These are phyloP conservation scores for Cochlearia excelsa DNA, from an alignment of 345 rosid genomes.

Conservation along the genomic window DNA sequence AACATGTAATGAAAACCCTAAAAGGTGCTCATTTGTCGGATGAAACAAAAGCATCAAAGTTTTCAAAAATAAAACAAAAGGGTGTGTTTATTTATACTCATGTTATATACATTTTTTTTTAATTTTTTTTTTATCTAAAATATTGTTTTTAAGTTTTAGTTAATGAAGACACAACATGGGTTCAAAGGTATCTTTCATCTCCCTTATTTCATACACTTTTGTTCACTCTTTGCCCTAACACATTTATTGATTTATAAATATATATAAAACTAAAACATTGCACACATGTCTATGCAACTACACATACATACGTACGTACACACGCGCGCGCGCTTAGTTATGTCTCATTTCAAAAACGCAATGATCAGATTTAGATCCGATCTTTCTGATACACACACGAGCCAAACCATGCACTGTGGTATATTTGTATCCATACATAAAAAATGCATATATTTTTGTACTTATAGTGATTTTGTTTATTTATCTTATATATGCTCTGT, in stretches of 20 bases:
- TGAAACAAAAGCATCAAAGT: constrained; percentile 44
- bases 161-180: constrained; percentile 22
- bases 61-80: constrained; percentile 38
- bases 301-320: not conserved
- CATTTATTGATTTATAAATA: constrained; percentile 21
- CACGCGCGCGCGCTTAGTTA: constrained; percentile 19
- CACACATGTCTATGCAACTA: constrained; percentile 20
- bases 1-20: constrained; percentile 43
- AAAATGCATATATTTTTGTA: too few species aligned
- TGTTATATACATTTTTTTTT: constrained; percentile 20
- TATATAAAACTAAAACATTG: constrained; percentile 12
- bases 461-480: too few species aligned
- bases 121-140: too few species aligned
- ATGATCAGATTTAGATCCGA: constrained; percentile 28
- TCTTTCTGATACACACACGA: not conserved
- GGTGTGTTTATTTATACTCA: constrained; percentile 38
- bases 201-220: constrained; percentile 26
- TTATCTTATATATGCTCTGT: too few species aligned
- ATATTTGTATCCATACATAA: not conserved
- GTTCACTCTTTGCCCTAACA: constrained; percentile 36
- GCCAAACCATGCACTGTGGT: not conserved
- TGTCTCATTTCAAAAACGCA: constrained; percentile 25
- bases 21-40: constrained; percentile 42
- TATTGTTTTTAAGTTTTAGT: not conserved
- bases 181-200: constrained; percentile 34